Conservation (phyloP, 495 filamentous ascomycete species). For the Neurospora sp. region DNA sequence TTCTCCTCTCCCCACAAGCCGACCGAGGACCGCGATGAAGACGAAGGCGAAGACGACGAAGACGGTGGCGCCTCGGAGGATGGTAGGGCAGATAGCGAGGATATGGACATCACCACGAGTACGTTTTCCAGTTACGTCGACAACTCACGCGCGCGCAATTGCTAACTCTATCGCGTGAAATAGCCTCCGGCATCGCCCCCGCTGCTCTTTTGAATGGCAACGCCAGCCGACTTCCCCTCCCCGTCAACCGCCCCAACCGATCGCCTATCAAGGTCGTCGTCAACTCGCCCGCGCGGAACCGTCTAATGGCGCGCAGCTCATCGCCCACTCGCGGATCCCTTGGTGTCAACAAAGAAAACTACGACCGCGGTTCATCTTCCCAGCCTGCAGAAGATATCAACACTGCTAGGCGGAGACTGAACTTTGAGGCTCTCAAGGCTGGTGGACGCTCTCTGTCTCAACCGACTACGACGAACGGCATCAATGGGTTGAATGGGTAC, state of each 20-base stretch:
- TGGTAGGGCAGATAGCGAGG: slow-evolving; percentile 22
- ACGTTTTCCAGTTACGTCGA: neutral
- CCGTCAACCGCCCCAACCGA: slow-evolving; percentile 32
- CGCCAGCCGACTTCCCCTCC: slow-evolving; percentile 32
- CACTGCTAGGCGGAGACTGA: slow-evolving; percentile 24
- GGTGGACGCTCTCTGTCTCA: slow-evolving; percentile 16
- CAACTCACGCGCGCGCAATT: neutral
- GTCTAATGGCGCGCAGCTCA: slow-evolving; percentile 32
- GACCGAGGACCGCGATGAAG: neutral
- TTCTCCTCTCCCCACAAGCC: slow-evolving; percentile 70
- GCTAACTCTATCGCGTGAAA: neutral
- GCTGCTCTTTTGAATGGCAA: slow-evolving; percentile 23
- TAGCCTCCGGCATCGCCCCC: slow-evolving; percentile 21
- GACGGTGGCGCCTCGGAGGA: slow-evolving; percentile 10
- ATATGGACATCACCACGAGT: slow-evolving; percentile 36
- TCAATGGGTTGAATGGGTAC: neutral
- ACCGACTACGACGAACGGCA: neutral
- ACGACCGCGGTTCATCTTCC: slow-evolving; percentile 7
- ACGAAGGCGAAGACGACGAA: slow-evolving; percentile 5
- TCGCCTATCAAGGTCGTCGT: slow-evolving; percentile 48
- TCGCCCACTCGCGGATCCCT: slow-evolving; percentile 28
- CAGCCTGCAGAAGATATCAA: slow-evolving; percentile 8
- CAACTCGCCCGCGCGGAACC: slow-evolving; percentile 45
- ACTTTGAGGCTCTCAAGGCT: slow-evolving; percentile 26
- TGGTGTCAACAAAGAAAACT: slow-evolving; percentile 13